These are phyloP conservation scores for Fusarium sp. DNA, from an alignment of 2,329 filamentous ascomycete species.

Conservation along the genomic window DNA sequence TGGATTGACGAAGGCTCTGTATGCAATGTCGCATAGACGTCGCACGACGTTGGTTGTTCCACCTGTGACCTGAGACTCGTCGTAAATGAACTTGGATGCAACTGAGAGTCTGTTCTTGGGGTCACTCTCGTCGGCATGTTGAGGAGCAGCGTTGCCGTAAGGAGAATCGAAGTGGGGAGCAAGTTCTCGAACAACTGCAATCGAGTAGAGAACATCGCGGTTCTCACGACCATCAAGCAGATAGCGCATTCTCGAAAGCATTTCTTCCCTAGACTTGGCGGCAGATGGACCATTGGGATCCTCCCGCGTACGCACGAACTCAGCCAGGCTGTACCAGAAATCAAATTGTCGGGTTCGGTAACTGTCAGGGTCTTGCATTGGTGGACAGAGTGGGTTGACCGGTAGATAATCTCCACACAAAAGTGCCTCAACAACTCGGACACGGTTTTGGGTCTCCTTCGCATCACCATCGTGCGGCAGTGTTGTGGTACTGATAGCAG, in stretches of 20 bases:
- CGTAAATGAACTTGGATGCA: constrained; percentile 74
- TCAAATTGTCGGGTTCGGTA: constrained; percentile 72
- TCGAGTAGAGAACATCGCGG: constrained; percentile 88
- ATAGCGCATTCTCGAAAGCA: constrained; percentile 71
- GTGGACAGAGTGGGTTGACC: constrained; percentile 64
- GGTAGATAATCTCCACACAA: constrained; percentile 75
- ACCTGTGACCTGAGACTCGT: constrained; percentile 69
- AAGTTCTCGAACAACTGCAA: constrained; percentile 81
- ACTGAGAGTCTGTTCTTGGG: constrained; percentile 73
- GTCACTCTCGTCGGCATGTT: constrained; percentile 73
- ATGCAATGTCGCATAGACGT: constrained; percentile 74
- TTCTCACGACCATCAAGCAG: constrained; percentile 85
- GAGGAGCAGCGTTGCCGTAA: constrained; percentile 64
- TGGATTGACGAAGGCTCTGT: constrained; percentile 66
- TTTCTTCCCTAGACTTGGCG: constrained; percentile 69
- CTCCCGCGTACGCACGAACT: constrained; percentile 69
- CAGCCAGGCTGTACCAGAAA: constrained; percentile 84
- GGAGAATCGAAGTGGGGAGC: constrained; percentile 71
- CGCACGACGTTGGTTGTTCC: constrained; percentile 80
- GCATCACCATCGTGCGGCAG: constrained; percentile 67
- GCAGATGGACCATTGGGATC: constrained; percentile 57
- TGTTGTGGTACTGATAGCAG: constrained; percentile 43
- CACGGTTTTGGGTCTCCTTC: constrained; percentile 72
- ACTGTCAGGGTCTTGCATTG: constrained; percentile 61
- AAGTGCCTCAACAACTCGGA: constrained; percentile 80